Evolutionary conservation across 176 grass and related monocot genomes (phyloP), one percentile per base, ranked within the genome.

Genomic region (Oropetium thomaeum): DNA sequence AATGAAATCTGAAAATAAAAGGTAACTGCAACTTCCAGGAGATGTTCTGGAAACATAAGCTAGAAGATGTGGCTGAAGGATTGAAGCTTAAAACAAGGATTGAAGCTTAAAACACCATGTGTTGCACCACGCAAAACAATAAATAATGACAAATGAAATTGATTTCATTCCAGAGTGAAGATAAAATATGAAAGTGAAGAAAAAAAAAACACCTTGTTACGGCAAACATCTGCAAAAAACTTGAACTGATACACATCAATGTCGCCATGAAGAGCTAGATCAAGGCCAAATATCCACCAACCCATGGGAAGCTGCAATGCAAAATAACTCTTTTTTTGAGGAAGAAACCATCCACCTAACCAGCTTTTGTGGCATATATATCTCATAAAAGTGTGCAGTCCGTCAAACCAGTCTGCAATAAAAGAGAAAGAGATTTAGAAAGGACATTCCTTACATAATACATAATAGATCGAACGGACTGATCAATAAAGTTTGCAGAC

Each of bases 281-380:
- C 93, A 77, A 97, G 93, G 82, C 93, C 93, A 79, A 97, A 97
- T 80, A 97, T 72, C 93, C 93, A 97, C 90, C 93, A 97, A 51
- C 85, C 90, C 81, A 89, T 90, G 10, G 93, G 83, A 76, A 97
- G 83, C 74, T 91, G 77, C 90, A 97, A 82, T 35, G 90, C 93
- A 85, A 97, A 97, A 82, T 97, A 97, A 83, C 94, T 97, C 83
- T 84, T 97, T 69, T 82, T 93, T 77, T 97, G 94, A 62, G 93
- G 94, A 53, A 97, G 62, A 84, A 97, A 93, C 94, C 94, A 97
- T 75, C 90, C 94, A 58, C 94, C 90, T 78, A 97, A 87, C 94
- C 94, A 97, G 65, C 77, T 97, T 78, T 91, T 97, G 58, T 97
- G 90, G 67, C 90, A 97, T 79, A 97, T 65, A 70, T 97, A 93